Evolutionary conservation across 2,329 filamentous ascomycete genomes (phyloP).

Genomic region (Clarireedia homoeocarpa): DNA sequence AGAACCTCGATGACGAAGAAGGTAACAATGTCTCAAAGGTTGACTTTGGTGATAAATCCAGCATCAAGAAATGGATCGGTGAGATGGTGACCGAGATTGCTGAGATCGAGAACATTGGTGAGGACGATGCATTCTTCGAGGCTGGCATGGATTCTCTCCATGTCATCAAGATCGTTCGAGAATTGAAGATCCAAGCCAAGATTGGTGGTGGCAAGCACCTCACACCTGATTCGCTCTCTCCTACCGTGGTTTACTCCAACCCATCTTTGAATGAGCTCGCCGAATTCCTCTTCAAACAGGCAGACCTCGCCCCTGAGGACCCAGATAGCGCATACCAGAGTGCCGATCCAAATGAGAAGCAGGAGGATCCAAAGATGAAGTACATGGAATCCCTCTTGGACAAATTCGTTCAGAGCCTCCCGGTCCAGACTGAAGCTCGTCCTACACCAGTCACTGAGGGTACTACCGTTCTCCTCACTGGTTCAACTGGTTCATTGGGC

Average conservation of each 20-base stretch:
- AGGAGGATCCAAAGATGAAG: constrained; percentile 2
- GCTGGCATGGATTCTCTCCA: constrained; percentile 15
- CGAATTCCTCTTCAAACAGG: constrained; percentile 7
- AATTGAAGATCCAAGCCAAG: constrained; percentile 10
- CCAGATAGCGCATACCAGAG: constrained; percentile 10
- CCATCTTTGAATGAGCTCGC: constrained; percentile 9
- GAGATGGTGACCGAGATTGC: constrained; percentile 7
- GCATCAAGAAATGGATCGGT: constrained; percentile 9
- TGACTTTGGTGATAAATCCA: constrained; percentile 7
- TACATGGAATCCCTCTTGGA: constrained; percentile 9
- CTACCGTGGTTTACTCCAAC: constrained; percentile 9
- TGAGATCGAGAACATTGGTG: constrained; percentile 5
- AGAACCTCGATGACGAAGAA: constrained; percentile 14
- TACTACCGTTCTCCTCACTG: constrained; percentile 33
- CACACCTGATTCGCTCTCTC: constrained; percentile 5
- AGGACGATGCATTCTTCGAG: constrained; percentile 11
- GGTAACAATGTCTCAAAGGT: background rate
- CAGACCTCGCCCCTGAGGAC: constrained; percentile 5
- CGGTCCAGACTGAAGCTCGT: background rate
- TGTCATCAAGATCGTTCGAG: constrained; percentile 10
- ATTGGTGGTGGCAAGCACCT: constrained; percentile 5
- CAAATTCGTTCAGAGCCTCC: constrained; percentile 9
- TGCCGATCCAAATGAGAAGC: constrained; percentile 2
- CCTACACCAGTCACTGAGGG: background rate
- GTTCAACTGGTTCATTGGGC: constrained; percentile 41